Percentiles rank a stretch among this genome's conserved stretches.
phyloP scores from a whole-genome alignment of 805 yeast genomes.

The Barnettozyma siamensis region DNA sequence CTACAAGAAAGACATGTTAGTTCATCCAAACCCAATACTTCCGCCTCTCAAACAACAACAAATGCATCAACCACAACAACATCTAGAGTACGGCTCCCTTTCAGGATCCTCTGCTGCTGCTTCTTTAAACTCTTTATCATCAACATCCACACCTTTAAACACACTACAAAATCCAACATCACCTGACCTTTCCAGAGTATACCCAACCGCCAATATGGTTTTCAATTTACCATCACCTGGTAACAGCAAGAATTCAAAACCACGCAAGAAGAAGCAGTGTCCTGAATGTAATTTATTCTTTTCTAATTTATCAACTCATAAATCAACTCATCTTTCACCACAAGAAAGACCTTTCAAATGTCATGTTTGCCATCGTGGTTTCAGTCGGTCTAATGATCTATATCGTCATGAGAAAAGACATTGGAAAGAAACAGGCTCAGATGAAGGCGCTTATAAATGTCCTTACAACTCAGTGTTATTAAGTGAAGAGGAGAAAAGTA shows the following conservation, averaged over 20 bases:
- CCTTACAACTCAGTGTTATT: conserved; percentile 48
- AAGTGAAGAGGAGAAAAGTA: conserved; percentile 1
- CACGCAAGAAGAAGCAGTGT: conserved; percentile 65
- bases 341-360: conserved; percentile 75
- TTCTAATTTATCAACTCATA: conserved; percentile 79
- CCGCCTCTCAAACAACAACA: conserved; percentile 5
- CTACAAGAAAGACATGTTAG: conserved; percentile 1
- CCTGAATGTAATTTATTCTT: conserved; percentile 63
- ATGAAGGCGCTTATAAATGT: conserved; percentile 68
- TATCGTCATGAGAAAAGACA: conserved; percentile 83
- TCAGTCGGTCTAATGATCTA: conserved; percentile 82
- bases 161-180: too few species aligned
- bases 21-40: conserved; percentile 9
- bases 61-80: conserved; percentile 4
- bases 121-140: conserved; percentile 10
- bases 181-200: conserved; percentile 4
- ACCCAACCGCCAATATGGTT: neutral
- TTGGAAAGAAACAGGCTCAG: conserved; percentile 66
- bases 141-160: conserved; percentile 17
- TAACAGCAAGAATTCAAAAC: conserved; percentile 24
- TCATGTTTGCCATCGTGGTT: conserved; percentile 73
- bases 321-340: conserved; percentile 69
- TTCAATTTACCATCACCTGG: too few species aligned
- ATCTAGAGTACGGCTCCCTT: neutral
- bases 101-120: neutral